phyloP scores from a whole-genome alignment of 2,329 filamentous ascomycete species.

The Beauveria australis region DNA sequence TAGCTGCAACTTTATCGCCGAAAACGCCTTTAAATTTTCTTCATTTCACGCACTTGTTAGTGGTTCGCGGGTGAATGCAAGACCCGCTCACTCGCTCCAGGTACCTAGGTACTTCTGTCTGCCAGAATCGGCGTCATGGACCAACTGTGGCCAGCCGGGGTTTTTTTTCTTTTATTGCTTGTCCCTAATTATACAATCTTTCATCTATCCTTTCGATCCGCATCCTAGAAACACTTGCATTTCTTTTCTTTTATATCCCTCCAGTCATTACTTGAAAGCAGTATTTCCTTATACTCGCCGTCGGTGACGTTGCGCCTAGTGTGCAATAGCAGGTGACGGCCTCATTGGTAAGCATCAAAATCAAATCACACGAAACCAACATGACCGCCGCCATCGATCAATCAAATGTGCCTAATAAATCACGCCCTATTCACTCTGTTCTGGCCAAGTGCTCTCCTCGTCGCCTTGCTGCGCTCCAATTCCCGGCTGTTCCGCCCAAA shows the following conservation, averaged over 20 bases:
- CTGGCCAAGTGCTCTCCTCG: background rate
- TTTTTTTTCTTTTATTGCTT: no score
- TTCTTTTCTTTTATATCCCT: no score
- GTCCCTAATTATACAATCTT: no score
- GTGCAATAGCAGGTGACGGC: no score
- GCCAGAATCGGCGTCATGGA: conserved; percentile 4
- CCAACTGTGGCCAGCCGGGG: background rate
- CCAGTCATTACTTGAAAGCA: no score
- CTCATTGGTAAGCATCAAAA: background rate
- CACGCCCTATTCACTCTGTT: background rate
- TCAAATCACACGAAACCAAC: background rate
- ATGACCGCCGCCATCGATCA: background rate
- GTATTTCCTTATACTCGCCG: no score
- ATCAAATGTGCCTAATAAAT: background rate
- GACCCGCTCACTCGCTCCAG: background rate
- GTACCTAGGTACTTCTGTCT: no score
- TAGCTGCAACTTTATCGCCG: background rate
- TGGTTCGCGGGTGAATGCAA: background rate
- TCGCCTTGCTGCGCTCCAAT: background rate
- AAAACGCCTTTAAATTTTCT: background rate
- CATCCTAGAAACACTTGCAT: no score
- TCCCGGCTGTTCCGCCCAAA: conserved; percentile 8
- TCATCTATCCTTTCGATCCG: no score
- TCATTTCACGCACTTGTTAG: background rate
- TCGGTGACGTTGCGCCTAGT: no score